Base-by-base conservation (phyloP, 108 stramenopile genomes). In the Cylindrotheca fusiformis region DNA sequence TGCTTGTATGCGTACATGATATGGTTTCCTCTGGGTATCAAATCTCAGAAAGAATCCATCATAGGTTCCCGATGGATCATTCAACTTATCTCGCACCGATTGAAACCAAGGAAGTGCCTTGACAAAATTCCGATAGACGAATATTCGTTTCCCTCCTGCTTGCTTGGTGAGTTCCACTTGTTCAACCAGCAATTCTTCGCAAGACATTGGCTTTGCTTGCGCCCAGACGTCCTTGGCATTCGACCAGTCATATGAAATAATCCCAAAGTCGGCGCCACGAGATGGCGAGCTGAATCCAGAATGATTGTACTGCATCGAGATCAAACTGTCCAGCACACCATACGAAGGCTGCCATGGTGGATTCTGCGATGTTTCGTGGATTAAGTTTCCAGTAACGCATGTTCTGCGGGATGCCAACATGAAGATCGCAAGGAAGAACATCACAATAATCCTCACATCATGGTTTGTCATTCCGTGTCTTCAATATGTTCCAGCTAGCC, bases 281-380 rank as follows among this genome's bases (percentile, higher is more conserved):
- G 32, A 19, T 14, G 26, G 14, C 5, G 21, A 22, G 14, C 55
- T 56, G 12, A 4, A 56, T 6, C 55, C 55, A 30, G 55, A 56
- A 2, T 31, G 20, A 56, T 56, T 56, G 8, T 19, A 32, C 30
- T 56, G 55, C 55, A 56, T 56, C 2, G 55, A 33, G n/a, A 56
- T 56, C 17, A 56, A 26, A 3, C 32, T 33, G n/a, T 56, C 55
- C 10, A 33, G 32, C 17, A 21, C 21, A 30, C 36, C 36, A 26
- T 56, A 56, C 2, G 55, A 33, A 20, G 55, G 55, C 36, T 31
- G 30, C 55, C 55, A 56, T 14, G 55, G 55, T 31, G 55, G 55
- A n/a, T n/a, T n/a, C n/a, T n/a, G n/a, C n/a, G n/a, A n/a, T n/a
- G n/a, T n/a, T n/a, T n/a, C n/a, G n/a, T n/a, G n/a, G n/a, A n/a